A percentile compares a stretch with the other conserved stretches of the same genome.
Evolutionary conservation across 129 eudicot genomes (phyloP).

Genomic region (Silybum marianum): DNA sequence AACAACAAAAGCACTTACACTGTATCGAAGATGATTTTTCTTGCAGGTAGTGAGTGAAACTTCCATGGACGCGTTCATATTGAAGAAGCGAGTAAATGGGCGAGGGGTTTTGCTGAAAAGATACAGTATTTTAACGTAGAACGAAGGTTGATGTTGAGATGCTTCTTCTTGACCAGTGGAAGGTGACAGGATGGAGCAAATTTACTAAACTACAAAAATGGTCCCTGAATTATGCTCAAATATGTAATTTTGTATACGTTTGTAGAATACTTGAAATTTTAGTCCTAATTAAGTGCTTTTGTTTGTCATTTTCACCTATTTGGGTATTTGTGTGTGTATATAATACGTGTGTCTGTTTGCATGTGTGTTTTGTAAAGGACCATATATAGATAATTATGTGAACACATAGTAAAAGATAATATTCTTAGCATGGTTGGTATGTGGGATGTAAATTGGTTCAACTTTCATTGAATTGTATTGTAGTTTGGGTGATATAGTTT

Average conservation of each 20-base stretch:
- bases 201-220: neutral
- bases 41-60: neutral
- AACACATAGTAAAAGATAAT: neutral
- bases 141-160: neutral
- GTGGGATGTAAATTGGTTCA: neutral
- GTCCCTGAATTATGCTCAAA: neutral
- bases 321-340: too few species aligned
- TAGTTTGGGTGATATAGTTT: neutral
- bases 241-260: neutral
- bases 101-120: conserved; percentile 1
- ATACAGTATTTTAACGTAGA: neutral
- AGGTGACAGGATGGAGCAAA: neutral
- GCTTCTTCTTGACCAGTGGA: neutral
- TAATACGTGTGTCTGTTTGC: too few species aligned
- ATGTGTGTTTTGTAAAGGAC: neutral
- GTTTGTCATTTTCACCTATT: neutral
- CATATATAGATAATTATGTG: neutral
- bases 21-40: neutral
- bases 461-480: neutral
- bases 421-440: neutral
- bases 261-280: neutral
- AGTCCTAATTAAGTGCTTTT: neutral
- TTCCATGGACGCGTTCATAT: conserved; percentile 9
- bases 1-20: neutral
- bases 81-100: neutral